Evolutionary conservation across 108 stramenopile genomes (phyloP).

Genomic region (Stephanodiscus triporus): DNA sequence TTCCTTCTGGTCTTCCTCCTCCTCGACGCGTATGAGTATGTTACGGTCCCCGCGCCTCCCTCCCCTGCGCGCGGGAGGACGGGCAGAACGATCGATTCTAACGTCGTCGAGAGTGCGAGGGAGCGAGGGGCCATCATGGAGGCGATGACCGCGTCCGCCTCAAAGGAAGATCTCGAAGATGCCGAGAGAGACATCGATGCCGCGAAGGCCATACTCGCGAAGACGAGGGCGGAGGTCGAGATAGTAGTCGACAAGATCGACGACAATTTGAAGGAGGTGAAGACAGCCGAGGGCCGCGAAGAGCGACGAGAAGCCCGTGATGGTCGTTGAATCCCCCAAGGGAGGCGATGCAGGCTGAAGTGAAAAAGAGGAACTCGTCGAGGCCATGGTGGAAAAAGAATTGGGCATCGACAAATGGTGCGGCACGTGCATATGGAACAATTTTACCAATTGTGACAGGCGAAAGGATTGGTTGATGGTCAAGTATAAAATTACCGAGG

Average conservation of each 20-base stretch:
- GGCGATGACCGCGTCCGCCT: background rate
- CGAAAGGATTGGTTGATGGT: conserved; percentile 1
- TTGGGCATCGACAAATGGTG: conserved; percentile 9
- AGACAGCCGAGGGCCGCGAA: background rate
- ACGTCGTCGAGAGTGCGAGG: background rate
- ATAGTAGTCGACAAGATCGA: background rate
- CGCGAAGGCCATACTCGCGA: background rate
- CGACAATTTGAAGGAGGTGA: background rate
- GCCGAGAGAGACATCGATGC: background rate
- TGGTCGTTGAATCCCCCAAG: conserved; percentile 6
- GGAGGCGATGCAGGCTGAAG: background rate
- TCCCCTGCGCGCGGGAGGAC: background rate
- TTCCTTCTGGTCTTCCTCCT: background rate
- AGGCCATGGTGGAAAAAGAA: conserved; percentile 8
- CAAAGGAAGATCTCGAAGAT: background rate
- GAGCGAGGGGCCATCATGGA: background rate
- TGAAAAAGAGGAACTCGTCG: conserved; percentile 9
- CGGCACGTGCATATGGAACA: background rate
- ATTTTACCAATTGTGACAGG: background rate
- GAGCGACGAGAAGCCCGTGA: background rate
- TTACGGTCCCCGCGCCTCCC: background rate
- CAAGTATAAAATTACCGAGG: background rate
- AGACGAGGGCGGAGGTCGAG: background rate
- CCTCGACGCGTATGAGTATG: conserved; percentile 1
- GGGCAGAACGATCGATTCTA: background rate